These are phyloP conservation scores for Thelonectria discophora DNA, from an alignment of 2,329 filamentous ascomycete genomes.

Conservation along the genomic window DNA sequence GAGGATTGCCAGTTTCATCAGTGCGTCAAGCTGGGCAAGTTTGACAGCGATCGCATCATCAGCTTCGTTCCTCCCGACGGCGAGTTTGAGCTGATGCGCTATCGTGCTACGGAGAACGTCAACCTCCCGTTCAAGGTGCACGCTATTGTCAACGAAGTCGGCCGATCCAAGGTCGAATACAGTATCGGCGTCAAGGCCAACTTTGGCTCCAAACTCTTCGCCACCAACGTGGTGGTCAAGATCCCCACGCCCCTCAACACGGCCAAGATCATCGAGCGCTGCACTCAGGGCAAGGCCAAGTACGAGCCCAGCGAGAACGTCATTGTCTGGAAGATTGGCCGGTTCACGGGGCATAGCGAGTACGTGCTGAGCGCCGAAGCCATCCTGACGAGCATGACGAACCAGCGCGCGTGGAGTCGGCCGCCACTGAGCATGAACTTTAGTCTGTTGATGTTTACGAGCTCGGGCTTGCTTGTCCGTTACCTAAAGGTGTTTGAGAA, in stretches of 20 bases:
- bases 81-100: constrained; percentile 98
- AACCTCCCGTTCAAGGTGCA: constrained; percentile 99
- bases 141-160: constrained; percentile 96
- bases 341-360: constrained; percentile 98
- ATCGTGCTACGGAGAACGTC: constrained; percentile 97
- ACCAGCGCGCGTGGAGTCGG: constrained; percentile 95
- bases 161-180: constrained; percentile 97
- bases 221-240: constrained; percentile 92
- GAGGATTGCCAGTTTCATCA: constrained; percentile 99
- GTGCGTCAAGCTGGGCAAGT: constrained; percentile 96
- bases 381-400: constrained; percentile 94
- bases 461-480: constrained; percentile 87
- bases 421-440: constrained; percentile 93
- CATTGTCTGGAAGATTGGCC: constrained; percentile 98
- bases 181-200: constrained; percentile 98
- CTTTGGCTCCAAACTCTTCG: constrained; percentile 94
- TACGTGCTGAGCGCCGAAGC: constrained; percentile 95
- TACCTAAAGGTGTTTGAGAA: constrained; percentile 99
- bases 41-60: constrained; percentile 96
- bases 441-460: constrained; percentile 97
- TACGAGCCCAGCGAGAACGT: constrained; percentile 98
- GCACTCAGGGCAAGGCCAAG: constrained; percentile 95
- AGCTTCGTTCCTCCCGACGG: constrained; percentile 96
- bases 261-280: constrained; percentile 89
- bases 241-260: constrained; percentile 98